Evolutionary conservation across 2,329 filamentous ascomycete species (phyloP).

Genomic region (Talaromyces sp.): DNA sequence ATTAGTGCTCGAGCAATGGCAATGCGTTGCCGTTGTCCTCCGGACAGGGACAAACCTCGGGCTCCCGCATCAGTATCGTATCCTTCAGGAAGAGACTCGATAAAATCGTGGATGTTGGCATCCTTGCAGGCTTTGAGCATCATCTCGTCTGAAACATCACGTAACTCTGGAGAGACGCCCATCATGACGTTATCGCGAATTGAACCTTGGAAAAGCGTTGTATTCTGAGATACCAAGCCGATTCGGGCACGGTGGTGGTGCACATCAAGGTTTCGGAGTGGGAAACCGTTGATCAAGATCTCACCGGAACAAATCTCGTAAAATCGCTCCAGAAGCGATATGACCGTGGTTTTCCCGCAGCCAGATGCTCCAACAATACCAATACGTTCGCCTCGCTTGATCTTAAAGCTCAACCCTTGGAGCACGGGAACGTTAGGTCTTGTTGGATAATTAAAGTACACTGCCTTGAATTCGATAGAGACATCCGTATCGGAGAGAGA

Average conservation of each 20-base stretch:
- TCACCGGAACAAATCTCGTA: slow-evolving; percentile 51
- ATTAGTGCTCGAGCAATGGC: slow-evolving; percentile 75
- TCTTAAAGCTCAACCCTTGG: slow-evolving; percentile 11
- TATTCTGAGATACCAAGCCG: slow-evolving; percentile 87
- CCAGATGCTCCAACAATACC: slow-evolving; percentile 55
- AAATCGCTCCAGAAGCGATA: slow-evolving; percentile 58
- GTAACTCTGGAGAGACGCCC: slow-evolving; percentile 64
- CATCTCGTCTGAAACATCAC: slow-evolving; percentile 60
- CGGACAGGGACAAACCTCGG: slow-evolving; percentile 70
- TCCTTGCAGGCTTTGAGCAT: slow-evolving; percentile 64
- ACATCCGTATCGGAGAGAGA: not conserved
- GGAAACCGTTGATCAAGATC: slow-evolving; percentile 53
- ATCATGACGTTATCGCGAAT: slow-evolving; percentile 86
- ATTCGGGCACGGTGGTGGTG: not conserved
- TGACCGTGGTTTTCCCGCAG: slow-evolving; percentile 63
- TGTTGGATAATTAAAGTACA: not conserved
- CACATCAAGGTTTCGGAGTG: slow-evolving; percentile 60
- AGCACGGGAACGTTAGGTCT: slow-evolving; percentile 19
- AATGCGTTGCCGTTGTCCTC: slow-evolving; percentile 78
- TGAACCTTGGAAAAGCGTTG: slow-evolving; percentile 80
- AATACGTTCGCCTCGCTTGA: slow-evolving; percentile 49
- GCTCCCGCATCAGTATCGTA: slow-evolving; percentile 68
- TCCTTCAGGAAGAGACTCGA: slow-evolving; percentile 55
- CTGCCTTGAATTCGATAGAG: not conserved
- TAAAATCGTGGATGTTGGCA: slow-evolving; percentile 92